Conservation (phyloP, 1,139 yeast genomes). For the Kluyveromyces marxianus region DNA sequence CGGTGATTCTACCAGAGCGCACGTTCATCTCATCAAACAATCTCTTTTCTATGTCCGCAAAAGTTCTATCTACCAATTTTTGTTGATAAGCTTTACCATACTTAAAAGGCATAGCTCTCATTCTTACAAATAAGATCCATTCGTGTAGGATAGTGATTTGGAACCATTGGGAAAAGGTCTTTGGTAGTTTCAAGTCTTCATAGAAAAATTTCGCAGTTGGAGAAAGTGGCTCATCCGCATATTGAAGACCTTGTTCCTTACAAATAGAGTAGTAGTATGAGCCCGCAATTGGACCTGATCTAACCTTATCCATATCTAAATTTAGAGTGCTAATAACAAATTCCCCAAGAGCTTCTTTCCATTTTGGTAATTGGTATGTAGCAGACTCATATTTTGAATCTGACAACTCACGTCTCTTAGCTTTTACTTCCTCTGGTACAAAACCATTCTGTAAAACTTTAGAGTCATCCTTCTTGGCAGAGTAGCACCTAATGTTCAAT, state of each 20-base stretch:
- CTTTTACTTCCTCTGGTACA: slow-evolving; percentile 19
- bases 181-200: slow-evolving; percentile 72
- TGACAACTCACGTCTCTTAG: slow-evolving; percentile 39
- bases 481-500: too few relatives aligned
- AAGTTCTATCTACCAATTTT: slow-evolving; percentile 80
- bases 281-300: slow-evolving; percentile 94
- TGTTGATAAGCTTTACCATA: slow-evolving; percentile 88
- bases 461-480: slow-evolving; percentile 7
- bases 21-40: slow-evolving; percentile 82
- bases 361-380: slow-evolving; percentile 51
- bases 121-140: slow-evolving; percentile 89
- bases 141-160: slow-evolving; percentile 85
- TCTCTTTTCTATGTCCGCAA: slow-evolving; percentile 81
- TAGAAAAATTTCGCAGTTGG: slow-evolving; percentile 66
- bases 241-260: slow-evolving; percentile 73
- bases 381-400: slow-evolving; percentile 53
- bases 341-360: slow-evolving; percentile 72
- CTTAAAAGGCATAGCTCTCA: slow-evolving; percentile 92
- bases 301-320: slow-evolving; percentile 83
- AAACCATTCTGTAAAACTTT: slow-evolving; percentile 8
- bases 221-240: slow-evolving; percentile 59
- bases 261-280: slow-evolving; percentile 80
- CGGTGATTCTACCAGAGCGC: slow-evolving; percentile 74
- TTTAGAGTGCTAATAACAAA: slow-evolving; percentile 55
- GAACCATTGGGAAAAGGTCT: slow-evolving; percentile 89